phyloP scores from a whole-genome alignment of 495 filamentous ascomycete genomes.

The Sphaerosporella brunnea region DNA sequence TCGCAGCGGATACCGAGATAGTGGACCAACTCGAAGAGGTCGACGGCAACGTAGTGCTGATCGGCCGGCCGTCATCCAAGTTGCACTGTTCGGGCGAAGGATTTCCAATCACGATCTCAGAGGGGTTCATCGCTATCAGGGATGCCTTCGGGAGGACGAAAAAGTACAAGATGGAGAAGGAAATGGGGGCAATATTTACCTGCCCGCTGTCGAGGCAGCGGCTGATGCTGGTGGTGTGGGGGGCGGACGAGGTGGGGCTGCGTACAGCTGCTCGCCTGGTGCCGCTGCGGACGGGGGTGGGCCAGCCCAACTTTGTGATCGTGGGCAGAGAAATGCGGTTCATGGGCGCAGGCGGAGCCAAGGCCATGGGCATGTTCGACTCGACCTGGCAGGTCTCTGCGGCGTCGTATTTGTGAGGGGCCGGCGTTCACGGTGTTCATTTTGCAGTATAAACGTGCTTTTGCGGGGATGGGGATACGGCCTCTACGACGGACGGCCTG shows the following conservation, averaged over 20 bases:
- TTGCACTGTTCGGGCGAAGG: not conserved
- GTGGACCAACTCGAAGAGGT: conserved; percentile 6
- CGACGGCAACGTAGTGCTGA: conserved; percentile 27
- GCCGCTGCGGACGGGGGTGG: conserved; percentile 40
- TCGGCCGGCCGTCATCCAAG: conserved; percentile 9
- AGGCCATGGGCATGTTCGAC: conserved; percentile 41
- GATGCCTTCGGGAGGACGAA: conserved; percentile 12
- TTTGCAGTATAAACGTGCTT: no score
- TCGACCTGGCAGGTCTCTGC: conserved; percentile 35
- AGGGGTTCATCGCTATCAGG: conserved; percentile 9
- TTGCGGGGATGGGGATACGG: no score
- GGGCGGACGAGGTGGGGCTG: conserved; percentile 31
- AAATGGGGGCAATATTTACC: conserved; percentile 35
- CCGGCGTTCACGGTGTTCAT: no score
- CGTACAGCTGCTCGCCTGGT: conserved; percentile 38
- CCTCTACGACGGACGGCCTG: no score
- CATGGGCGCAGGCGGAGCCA: conserved; percentile 36
- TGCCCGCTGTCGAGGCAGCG: conserved; percentile 30
- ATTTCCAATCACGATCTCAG: not conserved
- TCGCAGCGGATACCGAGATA: conserved; percentile 38
- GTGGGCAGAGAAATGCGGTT: conserved; percentile 31
- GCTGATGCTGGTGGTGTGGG: conserved; percentile 42
- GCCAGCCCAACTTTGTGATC: conserved; percentile 41
- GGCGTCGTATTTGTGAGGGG: conserved; percentile 27
- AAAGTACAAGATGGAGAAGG: conserved; percentile 23